Base-by-base conservation (phyloP, 2,329 filamentous ascomycete genomes). In the Colletotrichum phormii region DNA sequence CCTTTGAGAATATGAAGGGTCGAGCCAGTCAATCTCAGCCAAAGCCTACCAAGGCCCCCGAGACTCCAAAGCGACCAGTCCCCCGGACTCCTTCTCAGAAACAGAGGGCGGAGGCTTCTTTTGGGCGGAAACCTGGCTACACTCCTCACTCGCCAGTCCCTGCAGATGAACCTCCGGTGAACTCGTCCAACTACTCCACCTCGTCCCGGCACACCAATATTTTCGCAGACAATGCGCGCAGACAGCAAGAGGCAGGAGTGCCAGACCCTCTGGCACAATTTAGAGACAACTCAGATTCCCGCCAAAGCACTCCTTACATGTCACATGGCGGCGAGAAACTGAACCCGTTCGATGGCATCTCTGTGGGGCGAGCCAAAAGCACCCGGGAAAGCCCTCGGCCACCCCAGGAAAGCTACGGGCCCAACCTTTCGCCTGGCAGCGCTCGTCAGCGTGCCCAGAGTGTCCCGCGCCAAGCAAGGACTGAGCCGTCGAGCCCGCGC, bases 251-350 rank as follows among this genome's bases (percentile, higher is more conserved):
- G 55, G 64, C 55, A 49, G 68, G 71, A 15, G 71, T 82, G 74
- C 80, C 82, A n/a, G 86, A 90, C 73, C 87, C 86, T 2, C 77
- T 89, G 54, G 84, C 82, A 26, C 82, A 85, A 63, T 88, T 89
- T 71, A 83, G 84, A 76, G 84, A 86, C 1, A 82, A 82, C 55
- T 69, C 82, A 54, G 87, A 90, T 72, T 79, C 80, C n/a, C 85
- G 89, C n/a, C 84, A 89, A 67, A 89, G 88, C 75, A 89, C 87
- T 6, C 89, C 89, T 0, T 92, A 91, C 77, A 84, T 85, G 54
- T 86, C 84, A 1, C 84, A 87, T 37, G 85, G 88, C 13, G 89
- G 90, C 42, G 90, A 92, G 78, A 91, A 88, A 80, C 87, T 88
- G 5, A 87, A 90, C 58, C 86, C 88, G 0, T 90, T 89, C 71